Percentiles rank a stretch among this genome's conserved stretches.
phyloP scores from a whole-genome alignment of 169 alveolate genomes.

The Theileria luwenshuni region DNA sequence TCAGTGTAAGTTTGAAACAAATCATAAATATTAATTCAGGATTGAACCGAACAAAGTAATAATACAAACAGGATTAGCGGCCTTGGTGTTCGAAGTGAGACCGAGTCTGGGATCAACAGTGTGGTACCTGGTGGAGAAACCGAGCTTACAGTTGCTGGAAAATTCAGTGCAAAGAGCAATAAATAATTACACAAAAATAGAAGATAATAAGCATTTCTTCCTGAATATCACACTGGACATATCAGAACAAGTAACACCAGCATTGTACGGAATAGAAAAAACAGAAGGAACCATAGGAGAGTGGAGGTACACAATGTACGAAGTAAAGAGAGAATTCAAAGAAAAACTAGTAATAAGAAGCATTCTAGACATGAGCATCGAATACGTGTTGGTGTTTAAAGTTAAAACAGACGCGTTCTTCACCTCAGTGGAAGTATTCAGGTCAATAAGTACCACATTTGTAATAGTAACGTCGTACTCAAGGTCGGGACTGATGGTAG shows the following conservation, averaged over 20 bases:
- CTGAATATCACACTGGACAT: slow-evolving; percentile 3
- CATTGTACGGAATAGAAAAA: slow-evolving; percentile 14
- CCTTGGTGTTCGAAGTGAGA: background rate
- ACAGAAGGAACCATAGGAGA: background rate
- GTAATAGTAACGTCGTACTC: background rate
- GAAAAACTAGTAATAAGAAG: background rate
- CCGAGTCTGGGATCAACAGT: background rate
- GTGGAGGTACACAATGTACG: slow-evolving; percentile 10
- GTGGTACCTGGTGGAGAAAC: background rate
- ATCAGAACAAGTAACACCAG: background rate
- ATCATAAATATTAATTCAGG: background rate
- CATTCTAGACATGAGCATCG: background rate
- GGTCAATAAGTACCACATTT: background rate
- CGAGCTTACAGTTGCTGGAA: background rate
- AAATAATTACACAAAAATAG: background rate
- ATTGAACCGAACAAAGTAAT: background rate
- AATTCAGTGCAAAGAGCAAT: background rate
- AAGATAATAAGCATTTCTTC: background rate
- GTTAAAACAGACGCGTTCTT: background rate
- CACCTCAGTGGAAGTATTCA: background rate
- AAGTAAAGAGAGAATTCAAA: background rate
- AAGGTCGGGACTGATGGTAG: background rate
- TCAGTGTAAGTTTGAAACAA: background rate
- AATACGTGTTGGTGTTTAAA: background rate
- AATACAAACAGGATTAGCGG: background rate